Base-by-base conservation (phyloP, 805 yeast species). In the Myxozyma sirexii region DNA sequence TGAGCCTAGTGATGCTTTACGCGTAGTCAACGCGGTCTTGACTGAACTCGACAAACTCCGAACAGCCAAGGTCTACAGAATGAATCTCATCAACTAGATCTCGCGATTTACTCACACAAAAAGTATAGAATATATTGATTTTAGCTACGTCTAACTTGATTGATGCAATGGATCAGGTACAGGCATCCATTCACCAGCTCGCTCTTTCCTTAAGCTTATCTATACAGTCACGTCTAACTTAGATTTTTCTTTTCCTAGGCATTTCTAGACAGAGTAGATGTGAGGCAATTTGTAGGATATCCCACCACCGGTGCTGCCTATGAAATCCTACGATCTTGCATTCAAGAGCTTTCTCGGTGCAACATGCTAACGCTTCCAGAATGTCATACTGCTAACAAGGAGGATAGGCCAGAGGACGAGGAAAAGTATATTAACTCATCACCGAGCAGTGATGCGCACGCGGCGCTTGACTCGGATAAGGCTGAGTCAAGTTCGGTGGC, bases 1-100 rank as follows among this genome's bases (percentile, higher is more conserved):
- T 56, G 81, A 78, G 60, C 72, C 81, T 1, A 73, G 77, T 1
- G 81, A 77, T 62, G 72, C 79, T 19, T 67, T 78, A 0, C 72
- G 80, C 43, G 77, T 79, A 0, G 81, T 79, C 5, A 79, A 79
- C 55, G 75, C 80, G 1, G 67, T 79, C 50, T 65, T 80, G 13
- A 78, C 80, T 0, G 74, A 77, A 45, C 53, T 79, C 17, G 82
- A 79, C 67, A 64, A 70, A 10, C 63, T 79, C n/a, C 76, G 74
- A 57, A 62, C 64, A 27, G 54, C 52, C 26, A 52, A 37, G 54
- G 64, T 62, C 13, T 47, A 10, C 19, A 13, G 5, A 21, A 12
- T 23, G 26, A 5, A 5, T 17, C 10, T 38, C 43, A 2, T 12
- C 43, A 42, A 27, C 31, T 8, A n/a, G 12, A 38, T 38, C n/a